Evolutionary conservation across 805 yeast species (phyloP).

Genomic region (Lipomyces sp.): DNA sequence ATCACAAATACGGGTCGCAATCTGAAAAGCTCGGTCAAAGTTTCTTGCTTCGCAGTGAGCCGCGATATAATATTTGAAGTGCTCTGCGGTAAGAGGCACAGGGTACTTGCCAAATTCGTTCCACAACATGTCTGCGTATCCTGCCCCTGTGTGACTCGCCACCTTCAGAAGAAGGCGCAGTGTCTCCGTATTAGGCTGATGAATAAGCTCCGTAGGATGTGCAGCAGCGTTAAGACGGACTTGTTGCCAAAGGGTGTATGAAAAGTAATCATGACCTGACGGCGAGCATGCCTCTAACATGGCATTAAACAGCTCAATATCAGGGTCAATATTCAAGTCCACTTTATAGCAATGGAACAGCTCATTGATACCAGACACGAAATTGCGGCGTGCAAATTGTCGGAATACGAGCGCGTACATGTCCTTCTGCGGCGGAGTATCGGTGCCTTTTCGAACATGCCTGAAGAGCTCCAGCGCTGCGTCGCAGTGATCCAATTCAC

Average conservation of each 20-base stretch:
- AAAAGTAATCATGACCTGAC: slow-evolving; percentile 59
- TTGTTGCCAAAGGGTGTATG: slow-evolving; percentile 63
- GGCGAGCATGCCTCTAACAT: slow-evolving; percentile 67
- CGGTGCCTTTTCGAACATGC: slow-evolving; percentile 53
- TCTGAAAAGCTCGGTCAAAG: slow-evolving; percentile 58
- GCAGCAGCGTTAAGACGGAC: slow-evolving; percentile 62
- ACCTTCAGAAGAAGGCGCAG: slow-evolving; percentile 69
- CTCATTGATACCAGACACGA: slow-evolving; percentile 68
- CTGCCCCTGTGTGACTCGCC: slow-evolving; percentile 57
- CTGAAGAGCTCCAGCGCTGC: slow-evolving; percentile 67
- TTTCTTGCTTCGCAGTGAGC: slow-evolving; percentile 73
- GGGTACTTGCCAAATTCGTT: slow-evolving; percentile 57
- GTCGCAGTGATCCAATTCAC: slow-evolving; percentile 58
- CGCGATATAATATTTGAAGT: slow-evolving; percentile 64
- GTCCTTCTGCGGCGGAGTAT: slow-evolving; percentile 46
- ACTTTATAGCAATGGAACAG: slow-evolving; percentile 66
- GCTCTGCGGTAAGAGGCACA: slow-evolving; percentile 57
- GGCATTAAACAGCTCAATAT: slow-evolving; percentile 62
- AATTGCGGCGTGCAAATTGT: slow-evolving; percentile 62
- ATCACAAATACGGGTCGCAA: slow-evolving; percentile 55
- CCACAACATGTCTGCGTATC: slow-evolving; percentile 67
- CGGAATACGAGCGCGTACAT: slow-evolving; percentile 65
- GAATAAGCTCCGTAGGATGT: slow-evolving; percentile 38
- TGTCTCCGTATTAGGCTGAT: slow-evolving; percentile 60
- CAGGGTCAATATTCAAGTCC: slow-evolving; percentile 62